phyloP scores from a whole-genome alignment of 805 yeast genomes.

The Blastobotrys americana region DNA sequence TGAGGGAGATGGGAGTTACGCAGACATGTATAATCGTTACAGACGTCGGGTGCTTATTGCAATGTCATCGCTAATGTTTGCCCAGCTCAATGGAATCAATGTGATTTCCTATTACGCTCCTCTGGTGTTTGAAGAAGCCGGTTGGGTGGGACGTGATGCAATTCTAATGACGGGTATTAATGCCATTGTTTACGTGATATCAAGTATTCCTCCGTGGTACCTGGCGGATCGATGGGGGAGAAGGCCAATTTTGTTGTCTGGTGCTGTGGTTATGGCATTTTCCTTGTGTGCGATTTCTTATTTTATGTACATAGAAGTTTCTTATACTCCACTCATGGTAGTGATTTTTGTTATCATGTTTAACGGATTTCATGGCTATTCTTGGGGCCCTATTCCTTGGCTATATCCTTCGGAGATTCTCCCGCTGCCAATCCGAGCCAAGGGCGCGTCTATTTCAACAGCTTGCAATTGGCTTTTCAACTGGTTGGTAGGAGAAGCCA shows the following conservation, averaged over 20 bases:
- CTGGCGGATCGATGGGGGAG: slow-evolving; percentile 89
- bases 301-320: slow-evolving; percentile 44
- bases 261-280: slow-evolving; percentile 72
- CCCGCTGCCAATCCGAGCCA: slow-evolving; percentile 76
- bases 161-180: slow-evolving; percentile 85
- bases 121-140: slow-evolving; percentile 87
- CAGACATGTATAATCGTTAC: slow-evolving; percentile 69
- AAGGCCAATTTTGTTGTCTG: slow-evolving; percentile 71
- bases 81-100: slow-evolving; percentile 89
- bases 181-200: slow-evolving; percentile 48
- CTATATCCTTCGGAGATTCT: slow-evolving; percentile 77
- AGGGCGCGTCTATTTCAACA: slow-evolving; percentile 84
- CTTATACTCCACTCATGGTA: slow-evolving; percentile 59
- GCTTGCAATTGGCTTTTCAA: slow-evolving; percentile 93
- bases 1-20: slow-evolving; percentile 72
- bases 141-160: slow-evolving; percentile 86
- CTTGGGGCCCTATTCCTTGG: slow-evolving; percentile 97
- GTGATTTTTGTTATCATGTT: slow-evolving; percentile 70
- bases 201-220: slow-evolving; percentile 87
- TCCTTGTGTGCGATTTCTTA: slow-evolving; percentile 60
- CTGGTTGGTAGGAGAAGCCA: slow-evolving; percentile 85
- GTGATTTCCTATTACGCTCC: slow-evolving; percentile 92
- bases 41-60: slow-evolving; percentile 76
- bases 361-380: slow-evolving; percentile 75
- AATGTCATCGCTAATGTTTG: slow-evolving; percentile 85